These are phyloP conservation scores for Rhamnella rubrinervis DNA, from an alignment of 331 rosid species.

Conservation along the genomic window DNA sequence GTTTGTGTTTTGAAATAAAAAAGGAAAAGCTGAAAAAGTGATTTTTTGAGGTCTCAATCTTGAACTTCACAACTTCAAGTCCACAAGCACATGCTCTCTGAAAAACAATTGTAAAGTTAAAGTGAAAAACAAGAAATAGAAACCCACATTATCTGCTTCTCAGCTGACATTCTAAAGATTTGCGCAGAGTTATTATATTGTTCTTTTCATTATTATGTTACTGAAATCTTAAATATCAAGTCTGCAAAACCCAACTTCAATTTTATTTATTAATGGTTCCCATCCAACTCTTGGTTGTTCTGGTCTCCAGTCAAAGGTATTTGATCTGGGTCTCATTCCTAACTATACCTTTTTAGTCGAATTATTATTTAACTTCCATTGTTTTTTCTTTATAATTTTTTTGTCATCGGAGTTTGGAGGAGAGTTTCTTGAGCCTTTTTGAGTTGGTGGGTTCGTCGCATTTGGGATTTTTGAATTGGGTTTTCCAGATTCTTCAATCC, in stretches of 20 bases:
- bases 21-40: conserved; percentile 49
- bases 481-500: conserved; percentile 12
- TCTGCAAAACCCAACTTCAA: conserved; percentile 14
- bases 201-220: conserved; percentile 21
- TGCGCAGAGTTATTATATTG: conserved; percentile 29
- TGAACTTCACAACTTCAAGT: conserved; percentile 46
- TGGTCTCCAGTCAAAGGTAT: conserved; percentile 53
- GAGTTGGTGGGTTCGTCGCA: conserved; percentile 33
- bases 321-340: conserved; percentile 24
- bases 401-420: neutral
- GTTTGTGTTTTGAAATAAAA: neutral
- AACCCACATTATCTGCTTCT: conserved; percentile 30
- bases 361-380: conserved; percentile 1
- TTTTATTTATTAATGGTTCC: conserved; percentile 31
- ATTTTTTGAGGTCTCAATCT: conserved; percentile 44
- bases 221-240: conserved; percentile 29
- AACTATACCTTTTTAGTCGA: neutral
- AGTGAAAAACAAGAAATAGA: conserved; percentile 44
- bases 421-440: conserved; percentile 20
- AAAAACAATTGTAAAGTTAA: conserved; percentile 6
- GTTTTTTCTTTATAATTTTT: neutral
- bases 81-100: conserved; percentile 48
- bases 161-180: conserved; percentile 43
- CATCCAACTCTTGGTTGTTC: conserved; percentile 23
- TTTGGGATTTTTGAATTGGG: conserved; percentile 22